Conservation (phyloP, 108 stramenopile genomes). For the Skeletonema costatum region DNA sequence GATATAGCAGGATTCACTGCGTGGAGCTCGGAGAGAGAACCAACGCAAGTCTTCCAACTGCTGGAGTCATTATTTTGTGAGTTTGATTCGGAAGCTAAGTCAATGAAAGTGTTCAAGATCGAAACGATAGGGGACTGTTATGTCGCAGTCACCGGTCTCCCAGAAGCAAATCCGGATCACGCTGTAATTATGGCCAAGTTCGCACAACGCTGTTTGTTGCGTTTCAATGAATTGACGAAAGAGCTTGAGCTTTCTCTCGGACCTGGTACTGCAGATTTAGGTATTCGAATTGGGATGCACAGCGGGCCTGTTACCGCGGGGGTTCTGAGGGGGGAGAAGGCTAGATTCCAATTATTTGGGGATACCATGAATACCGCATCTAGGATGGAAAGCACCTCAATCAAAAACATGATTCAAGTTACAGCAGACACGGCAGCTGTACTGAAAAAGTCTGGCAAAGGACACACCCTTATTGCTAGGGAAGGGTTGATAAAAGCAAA, state of each 20-base stretch:
- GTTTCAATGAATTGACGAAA: constrained; percentile 33
- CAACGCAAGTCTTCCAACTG: constrained; percentile 52
- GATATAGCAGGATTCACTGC: constrained; percentile 65
- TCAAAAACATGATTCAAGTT: constrained; percentile 43
- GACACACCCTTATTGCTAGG: constrained; percentile 32
- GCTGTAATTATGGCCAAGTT: constrained; percentile 50
- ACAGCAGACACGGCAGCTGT: constrained; percentile 49
- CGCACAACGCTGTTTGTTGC: constrained; percentile 44
- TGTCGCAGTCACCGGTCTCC: constrained; percentile 56
- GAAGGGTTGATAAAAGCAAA: constrained; percentile 44
- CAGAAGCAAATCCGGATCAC: constrained; percentile 46
- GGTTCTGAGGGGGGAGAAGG: constrained; percentile 50
- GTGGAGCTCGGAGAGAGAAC: constrained; percentile 56
- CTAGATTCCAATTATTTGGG: constrained; percentile 59
- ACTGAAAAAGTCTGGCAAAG: constrained; percentile 39
- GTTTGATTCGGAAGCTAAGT: constrained; percentile 47
- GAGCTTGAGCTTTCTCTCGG: constrained; percentile 35
- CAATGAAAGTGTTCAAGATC: constrained; percentile 42
- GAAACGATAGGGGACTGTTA: constrained; percentile 57
- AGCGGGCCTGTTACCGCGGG: constrained; percentile 61
- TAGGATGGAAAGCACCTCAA: constrained; percentile 54
- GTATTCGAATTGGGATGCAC: constrained; percentile 48
- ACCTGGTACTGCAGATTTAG: constrained; percentile 41
- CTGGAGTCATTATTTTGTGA: constrained; percentile 48
- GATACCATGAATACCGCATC: constrained; percentile 66